Conservation (phyloP, 2,329 filamentous ascomycete species). For the Pezicula neosporulosa region DNA sequence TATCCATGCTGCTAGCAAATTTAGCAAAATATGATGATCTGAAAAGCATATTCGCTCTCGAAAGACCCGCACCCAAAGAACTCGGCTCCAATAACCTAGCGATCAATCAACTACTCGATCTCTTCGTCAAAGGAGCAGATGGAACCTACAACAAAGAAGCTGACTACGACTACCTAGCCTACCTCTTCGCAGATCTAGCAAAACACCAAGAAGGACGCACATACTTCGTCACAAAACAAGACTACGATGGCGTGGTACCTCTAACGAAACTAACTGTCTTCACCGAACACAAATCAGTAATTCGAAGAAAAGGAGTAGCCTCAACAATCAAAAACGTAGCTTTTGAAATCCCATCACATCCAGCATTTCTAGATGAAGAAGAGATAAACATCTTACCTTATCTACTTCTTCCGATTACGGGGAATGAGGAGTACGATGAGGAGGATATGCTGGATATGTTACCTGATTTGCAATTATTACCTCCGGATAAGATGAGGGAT, state of each 20-base stretch:
- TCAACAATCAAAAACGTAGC: slow-evolving; percentile 92
- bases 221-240: slow-evolving; percentile 71
- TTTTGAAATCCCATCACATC: slow-evolving; percentile 75
- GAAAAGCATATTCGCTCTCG: slow-evolving; percentile 64
- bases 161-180: slow-evolving; percentile 89
- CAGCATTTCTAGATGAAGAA: slow-evolving; percentile 64
- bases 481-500: slow-evolving; percentile 86
- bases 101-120: slow-evolving; percentile 89
- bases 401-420: slow-evolving; percentile 81
- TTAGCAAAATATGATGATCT: slow-evolving; percentile 76
- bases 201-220: slow-evolving; percentile 73
- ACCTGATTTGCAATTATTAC: slow-evolving; percentile 83
- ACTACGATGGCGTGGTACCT: slow-evolving; percentile 81
- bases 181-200: slow-evolving; percentile 89
- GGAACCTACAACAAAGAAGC: slow-evolving; percentile 80
- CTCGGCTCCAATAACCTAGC: slow-evolving; percentile 70
- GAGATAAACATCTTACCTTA: slow-evolving; percentile 84
- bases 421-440: slow-evolving; percentile 81
- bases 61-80: slow-evolving; percentile 64
- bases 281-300: slow-evolving; percentile 80
- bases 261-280: slow-evolving; percentile 92
- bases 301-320: slow-evolving; percentile 90
- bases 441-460: slow-evolving; percentile 87
- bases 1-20: slow-evolving; percentile 92
- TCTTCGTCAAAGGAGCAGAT: slow-evolving; percentile 89